Conservation (phyloP, 108 stramenopile genomes). For the Pseudonitzschia multiseries region DNA sequence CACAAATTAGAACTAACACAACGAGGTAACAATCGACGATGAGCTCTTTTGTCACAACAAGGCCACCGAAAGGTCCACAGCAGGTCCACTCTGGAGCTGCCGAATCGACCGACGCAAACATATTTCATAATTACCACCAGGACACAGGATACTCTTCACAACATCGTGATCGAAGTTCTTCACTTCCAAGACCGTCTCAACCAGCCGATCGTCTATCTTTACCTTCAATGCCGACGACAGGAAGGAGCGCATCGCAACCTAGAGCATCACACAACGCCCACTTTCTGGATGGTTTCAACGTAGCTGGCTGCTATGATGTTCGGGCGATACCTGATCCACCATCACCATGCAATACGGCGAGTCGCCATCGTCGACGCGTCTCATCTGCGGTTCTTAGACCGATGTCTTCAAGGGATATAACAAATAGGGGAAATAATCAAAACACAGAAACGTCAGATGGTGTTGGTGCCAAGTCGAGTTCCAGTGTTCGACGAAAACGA, state of each 20-base stretch:
- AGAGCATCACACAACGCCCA: slow-evolving; percentile 18
- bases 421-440: slow-evolving; percentile 12
- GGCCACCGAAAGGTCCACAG: not conserved
- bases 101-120: too few relatives aligned
- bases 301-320: slow-evolving; percentile 34
- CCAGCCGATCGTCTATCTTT: not conserved
- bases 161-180: slow-evolving; percentile 5
- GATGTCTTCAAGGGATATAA: slow-evolving; percentile 13
- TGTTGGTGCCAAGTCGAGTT: not conserved
- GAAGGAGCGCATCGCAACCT: slow-evolving; percentile 4
- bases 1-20: not conserved
- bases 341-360: slow-evolving; percentile 21
- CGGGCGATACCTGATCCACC: slow-evolving; percentile 42
- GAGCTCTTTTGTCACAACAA: not conserved
- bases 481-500: slow-evolving; percentile 3
- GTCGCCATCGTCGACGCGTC: slow-evolving; percentile 31
- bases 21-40: not conserved
- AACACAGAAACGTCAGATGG: not conserved
- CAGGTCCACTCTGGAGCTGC: not conserved
- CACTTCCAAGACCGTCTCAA: slow-evolving; percentile 7
- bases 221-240: not conserved
- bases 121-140: too few relatives aligned
- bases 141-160: not conserved
- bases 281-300: slow-evolving; percentile 41
- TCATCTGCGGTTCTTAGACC: slow-evolving; percentile 21